Percentiles rank a stretch among this genome's conserved stretches.
Conservation (phyloP, 2,329 filamentous ascomycete species). For the Cladorrhinum sp. region DNA sequence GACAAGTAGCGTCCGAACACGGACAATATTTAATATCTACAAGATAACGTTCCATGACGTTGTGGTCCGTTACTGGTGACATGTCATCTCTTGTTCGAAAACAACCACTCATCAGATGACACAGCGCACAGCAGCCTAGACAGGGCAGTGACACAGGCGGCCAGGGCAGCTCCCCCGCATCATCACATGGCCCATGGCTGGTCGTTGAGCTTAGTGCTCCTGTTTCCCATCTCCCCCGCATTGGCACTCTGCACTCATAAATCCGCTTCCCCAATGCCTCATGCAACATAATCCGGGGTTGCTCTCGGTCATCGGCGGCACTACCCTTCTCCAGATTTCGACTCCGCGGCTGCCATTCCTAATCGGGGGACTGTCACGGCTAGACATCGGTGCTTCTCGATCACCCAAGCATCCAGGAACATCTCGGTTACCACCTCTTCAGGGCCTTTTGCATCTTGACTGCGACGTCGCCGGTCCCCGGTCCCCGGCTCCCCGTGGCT, state of each 20-base stretch:
- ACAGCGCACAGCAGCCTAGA: background rate
- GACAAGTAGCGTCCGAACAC: background rate
- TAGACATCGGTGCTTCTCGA: background rate
- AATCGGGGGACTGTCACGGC: background rate
- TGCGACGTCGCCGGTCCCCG: no score
- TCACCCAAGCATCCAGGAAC: background rate
- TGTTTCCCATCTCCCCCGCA: background rate
- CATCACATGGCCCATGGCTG: slow-evolving; percentile 4
- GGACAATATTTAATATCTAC: background rate
- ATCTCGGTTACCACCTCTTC: background rate
- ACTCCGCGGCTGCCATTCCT: background rate
- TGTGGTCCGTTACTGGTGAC: background rate
- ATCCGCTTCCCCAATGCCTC: background rate
- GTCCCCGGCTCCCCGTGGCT: background rate
- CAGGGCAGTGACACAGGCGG: background rate
- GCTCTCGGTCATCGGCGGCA: background rate
- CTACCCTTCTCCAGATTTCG: background rate
- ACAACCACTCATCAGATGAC: slow-evolving; percentile 4
- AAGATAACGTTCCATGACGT: background rate
- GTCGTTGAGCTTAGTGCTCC: slow-evolving; percentile 8
- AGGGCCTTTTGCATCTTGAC: no score
- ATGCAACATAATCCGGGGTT: slow-evolving; percentile 5
- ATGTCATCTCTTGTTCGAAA: background rate
- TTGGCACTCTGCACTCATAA: background rate
- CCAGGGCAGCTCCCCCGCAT: slow-evolving; percentile 1